phyloP scores from a whole-genome alignment of 805 yeast genomes.

The Priceomyces carsonii region DNA sequence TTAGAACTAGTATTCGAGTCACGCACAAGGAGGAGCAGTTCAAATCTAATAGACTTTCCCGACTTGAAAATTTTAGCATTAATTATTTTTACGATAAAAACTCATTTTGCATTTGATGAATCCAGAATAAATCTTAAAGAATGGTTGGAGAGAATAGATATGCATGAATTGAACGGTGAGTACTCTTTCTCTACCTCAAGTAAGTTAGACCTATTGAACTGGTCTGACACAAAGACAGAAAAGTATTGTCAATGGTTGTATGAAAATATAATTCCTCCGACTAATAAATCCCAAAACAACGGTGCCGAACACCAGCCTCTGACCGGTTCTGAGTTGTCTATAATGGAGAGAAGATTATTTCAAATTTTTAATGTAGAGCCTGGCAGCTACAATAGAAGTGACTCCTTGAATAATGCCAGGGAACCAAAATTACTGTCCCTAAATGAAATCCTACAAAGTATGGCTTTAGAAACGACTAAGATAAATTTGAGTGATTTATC shows the following conservation, averaged over 20 bases:
- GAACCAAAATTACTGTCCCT: constrained; percentile 5
- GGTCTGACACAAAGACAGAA: constrained; percentile 49
- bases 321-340: constrained; percentile 22
- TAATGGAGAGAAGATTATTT: constrained; percentile 30
- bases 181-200: constrained; percentile 11
- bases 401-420: constrained; percentile 4
- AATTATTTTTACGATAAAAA: constrained; percentile 29
- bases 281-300: constrained; percentile 8
- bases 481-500: constrained; percentile 3
- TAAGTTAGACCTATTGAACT: constrained; percentile 36
- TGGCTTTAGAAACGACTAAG: background rate
- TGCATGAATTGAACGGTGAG: constrained; percentile 19
- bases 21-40: background rate
- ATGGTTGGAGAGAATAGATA: constrained; percentile 19
- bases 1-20: constrained; percentile 6
- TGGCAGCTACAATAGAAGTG: background rate
- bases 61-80: constrained; percentile 38
- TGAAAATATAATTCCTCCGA: constrained; percentile 27
- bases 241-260: constrained; percentile 54
- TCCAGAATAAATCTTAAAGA: constrained; percentile 10
- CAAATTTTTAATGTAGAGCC: constrained; percentile 30
- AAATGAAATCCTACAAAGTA: constrained; percentile 2
- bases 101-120: constrained; percentile 26
- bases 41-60: constrained; percentile 24
- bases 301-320: too few species aligned